phyloP scores from a whole-genome alignment of 1,139 yeast genomes.

The Suhomyces bolitotheri region DNA sequence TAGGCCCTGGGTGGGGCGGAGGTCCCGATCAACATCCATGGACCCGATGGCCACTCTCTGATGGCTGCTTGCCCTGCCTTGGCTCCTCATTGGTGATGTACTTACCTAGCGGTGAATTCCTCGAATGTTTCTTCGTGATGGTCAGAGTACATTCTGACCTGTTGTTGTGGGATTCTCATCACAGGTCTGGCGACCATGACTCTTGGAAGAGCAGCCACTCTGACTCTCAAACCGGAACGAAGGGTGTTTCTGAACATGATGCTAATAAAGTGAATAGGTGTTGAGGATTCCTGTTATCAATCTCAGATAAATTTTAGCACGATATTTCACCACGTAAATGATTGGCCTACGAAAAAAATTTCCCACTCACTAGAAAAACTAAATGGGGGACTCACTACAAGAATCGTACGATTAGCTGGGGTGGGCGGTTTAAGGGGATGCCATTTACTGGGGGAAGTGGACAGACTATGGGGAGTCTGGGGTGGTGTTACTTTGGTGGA shows the following conservation, averaged over 20 bases:
- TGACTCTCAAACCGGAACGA: constrained; percentile 56
- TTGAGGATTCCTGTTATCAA: constrained; percentile 6
- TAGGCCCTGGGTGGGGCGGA: too few species aligned
- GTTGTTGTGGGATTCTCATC: constrained; percentile 24
- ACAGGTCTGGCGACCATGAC: constrained; percentile 27
- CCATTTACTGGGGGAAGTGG: neutral
- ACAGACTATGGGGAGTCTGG: neutral
- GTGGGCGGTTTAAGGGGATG: too few species aligned
- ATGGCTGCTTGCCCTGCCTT: too few species aligned
- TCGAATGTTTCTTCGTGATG: constrained; percentile 90
- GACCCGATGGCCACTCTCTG: too few species aligned
- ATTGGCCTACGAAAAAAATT: constrained; percentile 13
- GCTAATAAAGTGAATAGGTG: constrained; percentile 2
- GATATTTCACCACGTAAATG: constrained; percentile 13
- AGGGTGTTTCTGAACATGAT: constrained; percentile 50
- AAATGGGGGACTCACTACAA: constrained; percentile 3
- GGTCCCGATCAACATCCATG: too few species aligned
- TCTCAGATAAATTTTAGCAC: constrained; percentile 8
- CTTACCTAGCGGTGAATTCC: constrained; percentile 82
- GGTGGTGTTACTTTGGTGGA: neutral
- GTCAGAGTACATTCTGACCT: constrained; percentile 68
- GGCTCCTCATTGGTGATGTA: constrained; percentile 14
- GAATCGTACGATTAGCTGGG: constrained; percentile 11
- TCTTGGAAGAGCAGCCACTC: constrained; percentile 33
- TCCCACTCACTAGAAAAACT: constrained; percentile 8